These are phyloP conservation scores for Malania oleifera DNA, from an alignment of 164 flowering plant genomes.

Conservation along the genomic window DNA sequence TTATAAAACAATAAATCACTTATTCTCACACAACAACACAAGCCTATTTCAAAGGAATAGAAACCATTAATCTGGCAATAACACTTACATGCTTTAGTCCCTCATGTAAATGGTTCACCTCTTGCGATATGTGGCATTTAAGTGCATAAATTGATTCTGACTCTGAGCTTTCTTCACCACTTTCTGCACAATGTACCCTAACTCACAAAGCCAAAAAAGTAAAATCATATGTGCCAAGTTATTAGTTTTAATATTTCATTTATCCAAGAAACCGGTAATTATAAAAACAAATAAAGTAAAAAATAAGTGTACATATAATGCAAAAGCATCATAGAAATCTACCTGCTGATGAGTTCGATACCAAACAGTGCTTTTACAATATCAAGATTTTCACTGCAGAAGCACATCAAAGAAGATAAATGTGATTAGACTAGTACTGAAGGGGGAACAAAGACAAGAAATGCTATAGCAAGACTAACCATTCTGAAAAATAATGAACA, in stretches of 20 bases:
- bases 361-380: slow-evolving; percentile 78
- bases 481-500: too few relatives aligned
- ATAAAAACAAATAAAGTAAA: neutral
- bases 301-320: neutral
- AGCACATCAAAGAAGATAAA: neutral
- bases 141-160: slow-evolving; percentile 80
- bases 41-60: neutral
- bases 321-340: neutral
- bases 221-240: neutral
- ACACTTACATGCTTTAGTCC: slow-evolving; percentile 84
- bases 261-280: too few relatives aligned
- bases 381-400: slow-evolving; percentile 65
- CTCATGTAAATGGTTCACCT: slow-evolving; percentile 95
- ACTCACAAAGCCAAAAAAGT: neutral
- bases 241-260: too few relatives aligned
- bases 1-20: too few relatives aligned
- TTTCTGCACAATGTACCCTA: slow-evolving; percentile 92
- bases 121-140: slow-evolving; percentile 95
- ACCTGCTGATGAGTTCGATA: slow-evolving; percentile 91
- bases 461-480: too few relatives aligned
- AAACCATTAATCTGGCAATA: neutral
- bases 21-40: too few relatives aligned
- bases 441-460: too few relatives aligned
- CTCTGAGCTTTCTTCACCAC: slow-evolving; percentile 95
- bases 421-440: neutral